A percentile compares a stretch with the other conserved stretches of the same genome.
Conservation (phyloP, 208 protist species). For the Leishmania major region DNA sequence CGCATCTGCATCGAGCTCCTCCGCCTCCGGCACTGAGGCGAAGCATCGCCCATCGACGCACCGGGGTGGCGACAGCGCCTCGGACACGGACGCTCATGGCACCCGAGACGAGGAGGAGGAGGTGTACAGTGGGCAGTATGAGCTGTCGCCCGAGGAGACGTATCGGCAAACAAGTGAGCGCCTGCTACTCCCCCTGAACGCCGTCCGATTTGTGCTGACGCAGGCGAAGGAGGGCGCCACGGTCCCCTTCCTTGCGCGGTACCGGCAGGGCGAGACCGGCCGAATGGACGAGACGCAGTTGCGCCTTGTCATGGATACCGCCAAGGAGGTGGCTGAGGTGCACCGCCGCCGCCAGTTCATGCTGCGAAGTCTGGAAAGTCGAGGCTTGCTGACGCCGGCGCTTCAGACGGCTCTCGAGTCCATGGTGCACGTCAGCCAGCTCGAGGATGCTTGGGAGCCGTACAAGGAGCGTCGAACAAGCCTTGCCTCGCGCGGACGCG, state of each 20-base stretch:
- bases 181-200: slow-evolving; percentile 30
- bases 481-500: slow-evolving; percentile 71
- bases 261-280: slow-evolving; percentile 81
- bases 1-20: not conserved
- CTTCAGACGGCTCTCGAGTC: slow-evolving; percentile 43
- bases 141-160: slow-evolving; percentile 30
- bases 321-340: slow-evolving; percentile 72
- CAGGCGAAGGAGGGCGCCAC: slow-evolving; percentile 73
- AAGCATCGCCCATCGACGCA: not conserved
- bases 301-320: slow-evolving; percentile 62
- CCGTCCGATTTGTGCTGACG: slow-evolving; percentile 61
- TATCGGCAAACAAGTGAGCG: slow-evolving; percentile 45
- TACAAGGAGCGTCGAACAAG: slow-evolving; percentile 81
- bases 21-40: not conserved
- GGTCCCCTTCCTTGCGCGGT: slow-evolving; percentile 89
- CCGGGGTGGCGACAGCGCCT: not conserved
- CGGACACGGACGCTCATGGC: slow-evolving; percentile 1
- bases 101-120: slow-evolving; percentile 4
- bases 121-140: slow-evolving; percentile 22
- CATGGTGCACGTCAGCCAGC: slow-evolving; percentile 72
- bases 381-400: slow-evolving; percentile 67
- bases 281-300: slow-evolving; percentile 68
- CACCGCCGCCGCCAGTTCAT: slow-evolving; percentile 78
- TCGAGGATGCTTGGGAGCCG: slow-evolving; percentile 86
- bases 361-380: slow-evolving; percentile 69